These are phyloP conservation scores for Coniochaeta prunicola DNA, from an alignment of 2,329 filamentous ascomycete genomes.

Conservation along the genomic window DNA sequence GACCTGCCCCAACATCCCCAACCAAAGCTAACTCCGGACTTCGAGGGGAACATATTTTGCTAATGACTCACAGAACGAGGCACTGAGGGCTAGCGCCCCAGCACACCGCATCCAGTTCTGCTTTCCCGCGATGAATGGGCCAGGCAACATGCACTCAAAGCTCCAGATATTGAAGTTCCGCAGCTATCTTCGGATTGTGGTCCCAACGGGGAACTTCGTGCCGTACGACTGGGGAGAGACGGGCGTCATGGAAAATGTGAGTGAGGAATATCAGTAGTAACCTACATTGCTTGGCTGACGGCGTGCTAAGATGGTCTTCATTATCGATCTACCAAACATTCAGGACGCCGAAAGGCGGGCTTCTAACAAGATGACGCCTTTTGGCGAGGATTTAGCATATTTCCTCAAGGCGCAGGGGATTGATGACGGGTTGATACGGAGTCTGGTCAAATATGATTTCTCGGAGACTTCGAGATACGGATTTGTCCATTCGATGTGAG, in stretches of 20 bases:
- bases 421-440: conserved; percentile 55
- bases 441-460: conserved; percentile 77
- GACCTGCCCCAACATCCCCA: background rate
- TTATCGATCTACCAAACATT: conserved; percentile 80
- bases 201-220: conserved; percentile 83
- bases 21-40: background rate
- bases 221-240: conserved; percentile 85
- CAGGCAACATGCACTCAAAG: conserved; percentile 87
- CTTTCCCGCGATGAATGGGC: conserved; percentile 73
- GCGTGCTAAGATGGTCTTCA: conserved; percentile 59
- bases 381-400: conserved; percentile 62
- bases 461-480: conserved; percentile 60
- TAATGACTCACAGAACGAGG: conserved; percentile 31
- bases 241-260: conserved; percentile 77
- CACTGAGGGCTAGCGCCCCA: conserved; percentile 42
- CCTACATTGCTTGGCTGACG: background rate
- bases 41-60: background rate
- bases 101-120: conserved; percentile 57
- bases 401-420: conserved; percentile 65
- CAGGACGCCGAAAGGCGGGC: conserved; percentile 21
- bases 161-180: conserved; percentile 81
- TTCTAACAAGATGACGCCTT: conserved; percentile 36
- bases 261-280: conserved; percentile 11
- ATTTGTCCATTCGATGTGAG: conserved; percentile 82
- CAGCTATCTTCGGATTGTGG: conserved; percentile 65